Evolutionary conservation across 108 stramenopile genomes (phyloP), one percentile per base, ranked within the genome.

Genomic region (Fragilariopsis cylindrus): DNA sequence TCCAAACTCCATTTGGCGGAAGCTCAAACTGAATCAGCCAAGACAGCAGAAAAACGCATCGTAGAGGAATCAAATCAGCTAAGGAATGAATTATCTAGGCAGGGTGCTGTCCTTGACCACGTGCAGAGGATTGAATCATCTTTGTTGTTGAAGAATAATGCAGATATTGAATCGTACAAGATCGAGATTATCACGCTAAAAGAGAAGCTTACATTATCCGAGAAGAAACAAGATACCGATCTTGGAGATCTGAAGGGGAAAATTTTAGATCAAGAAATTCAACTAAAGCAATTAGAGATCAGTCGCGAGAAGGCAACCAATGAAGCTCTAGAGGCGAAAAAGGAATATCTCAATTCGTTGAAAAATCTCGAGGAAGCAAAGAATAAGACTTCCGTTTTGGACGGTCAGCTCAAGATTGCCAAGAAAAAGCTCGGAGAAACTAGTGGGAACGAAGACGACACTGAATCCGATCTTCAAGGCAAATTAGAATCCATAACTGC

Each of bases 101-200:
- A 93, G 67, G 96, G 84, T 49, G 66, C 89, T 53, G 71, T 96
- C 41, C 73, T 88, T 8, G 82, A 91, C 43, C 82, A 87, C 3
- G 77, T 96, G 40, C 89, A 92, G 60, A 82, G 90, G 12, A 93
- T 96, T 63, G 93, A 96, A 69, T 83, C 90, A 1, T 88, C 84
- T 40, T 80, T 96, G 42, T 67, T 82, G 7, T 81, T 90, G 13
- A 88, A 85, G 74, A 81, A 76, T 56, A 85, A 84, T 8, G 77
- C 78, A 12, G 90, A 87, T 62, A 82, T 71, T 18, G 89, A 82
- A 49, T 69, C 72, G 16, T 73, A 85, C 53, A 70, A 84, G 65
- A 62, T 81, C 39, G 91, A 93, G 69, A 49, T 84, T 21, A 66
- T 69, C 7, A 69, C 74, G 12, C 64, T 87, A 8, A 73, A 70